These are phyloP conservation scores for Starmerella roubikii DNA, from an alignment of 805 yeast genomes.

Conservation along the genomic window DNA sequence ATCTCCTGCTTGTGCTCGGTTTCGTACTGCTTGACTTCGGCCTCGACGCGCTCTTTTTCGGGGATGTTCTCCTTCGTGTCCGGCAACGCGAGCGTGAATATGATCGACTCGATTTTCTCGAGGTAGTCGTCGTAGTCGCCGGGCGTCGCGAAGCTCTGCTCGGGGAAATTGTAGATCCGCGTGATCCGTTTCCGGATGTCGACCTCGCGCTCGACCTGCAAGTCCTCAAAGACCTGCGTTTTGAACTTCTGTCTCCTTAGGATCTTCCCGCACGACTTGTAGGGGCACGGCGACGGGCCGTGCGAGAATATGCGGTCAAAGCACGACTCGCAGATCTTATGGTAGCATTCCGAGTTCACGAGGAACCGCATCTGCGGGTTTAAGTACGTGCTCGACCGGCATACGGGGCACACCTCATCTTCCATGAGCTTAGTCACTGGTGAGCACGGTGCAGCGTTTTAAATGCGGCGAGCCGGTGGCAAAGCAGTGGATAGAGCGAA, in stretches of 20 bases:
- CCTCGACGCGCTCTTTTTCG: conserved; percentile 45
- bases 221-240: conserved; percentile 83
- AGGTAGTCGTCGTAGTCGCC: conserved; percentile 61
- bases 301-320: conserved; percentile 86
- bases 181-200: conserved; percentile 73
- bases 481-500: no score
- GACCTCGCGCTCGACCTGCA: conserved; percentile 78
- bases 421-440: no score
- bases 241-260: conserved; percentile 81
- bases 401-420: conserved; percentile 85
- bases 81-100: conserved; percentile 60
- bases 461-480: no score
- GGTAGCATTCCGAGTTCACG: conserved; percentile 95
- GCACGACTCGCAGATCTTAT: conserved; percentile 89
- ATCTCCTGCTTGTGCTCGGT: conserved; percentile 62
- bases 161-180: conserved; percentile 65
- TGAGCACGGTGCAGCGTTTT: no score
- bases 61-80: conserved; percentile 58
- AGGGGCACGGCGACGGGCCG: conserved; percentile 97
- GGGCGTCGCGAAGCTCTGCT: conserved; percentile 51
- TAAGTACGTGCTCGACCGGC: conserved; percentile 86
- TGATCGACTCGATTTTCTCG: conserved; percentile 69
- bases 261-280: conserved; percentile 76
- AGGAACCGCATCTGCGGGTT: conserved; percentile 87
- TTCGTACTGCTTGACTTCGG: conserved; percentile 44